These are phyloP conservation scores for Alternaria sp. DNA, from an alignment of 2,329 filamentous ascomycete species.

Conservation along the genomic window DNA sequence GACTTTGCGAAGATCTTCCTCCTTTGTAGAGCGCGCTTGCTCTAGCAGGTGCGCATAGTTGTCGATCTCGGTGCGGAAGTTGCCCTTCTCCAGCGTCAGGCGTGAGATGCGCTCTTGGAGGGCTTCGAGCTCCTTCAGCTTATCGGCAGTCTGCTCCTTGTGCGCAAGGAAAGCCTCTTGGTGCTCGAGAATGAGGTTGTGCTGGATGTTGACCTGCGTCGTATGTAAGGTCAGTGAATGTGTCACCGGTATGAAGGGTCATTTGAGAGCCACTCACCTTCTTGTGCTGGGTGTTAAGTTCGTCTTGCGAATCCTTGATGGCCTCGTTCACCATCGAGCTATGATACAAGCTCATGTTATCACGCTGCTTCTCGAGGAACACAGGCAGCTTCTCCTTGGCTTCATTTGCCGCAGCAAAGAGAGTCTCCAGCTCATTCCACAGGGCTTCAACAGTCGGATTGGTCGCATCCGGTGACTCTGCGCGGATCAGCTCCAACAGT, in stretches of 20 bases:
- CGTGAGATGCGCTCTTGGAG: constrained; percentile 35
- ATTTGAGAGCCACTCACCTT: constrained; percentile 13
- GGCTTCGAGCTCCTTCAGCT: constrained; percentile 29
- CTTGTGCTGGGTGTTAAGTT: constrained; percentile 36
- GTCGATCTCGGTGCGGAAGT: constrained; percentile 34
- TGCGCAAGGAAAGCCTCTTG: constrained; percentile 35
- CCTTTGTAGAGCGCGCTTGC: constrained; percentile 10
- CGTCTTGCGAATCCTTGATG: constrained; percentile 28
- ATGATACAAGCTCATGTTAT: constrained; percentile 35
- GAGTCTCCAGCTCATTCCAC: constrained; percentile 35
- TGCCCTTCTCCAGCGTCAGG: constrained; percentile 37
- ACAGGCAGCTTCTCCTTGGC: constrained; percentile 27
- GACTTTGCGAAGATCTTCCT: constrained; percentile 10
- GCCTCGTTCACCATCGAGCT: constrained; percentile 31
- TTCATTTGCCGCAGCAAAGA: constrained; percentile 26
- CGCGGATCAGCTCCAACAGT: constrained; percentile 32
- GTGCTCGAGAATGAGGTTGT: constrained; percentile 35
- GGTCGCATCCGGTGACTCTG: constrained; percentile 16
- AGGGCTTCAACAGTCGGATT: constrained; percentile 25
- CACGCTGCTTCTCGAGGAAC: constrained; percentile 38
- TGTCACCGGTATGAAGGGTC: background rate
- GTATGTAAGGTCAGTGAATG: background rate
- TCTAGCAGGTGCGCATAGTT: constrained; percentile 23
- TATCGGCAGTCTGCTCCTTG: constrained; percentile 22
- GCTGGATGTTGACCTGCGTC: constrained; percentile 26